These are phyloP conservation scores for Sporothrix curviconia DNA, from an alignment of 2,329 filamentous ascomycete species.

Conservation along the genomic window DNA sequence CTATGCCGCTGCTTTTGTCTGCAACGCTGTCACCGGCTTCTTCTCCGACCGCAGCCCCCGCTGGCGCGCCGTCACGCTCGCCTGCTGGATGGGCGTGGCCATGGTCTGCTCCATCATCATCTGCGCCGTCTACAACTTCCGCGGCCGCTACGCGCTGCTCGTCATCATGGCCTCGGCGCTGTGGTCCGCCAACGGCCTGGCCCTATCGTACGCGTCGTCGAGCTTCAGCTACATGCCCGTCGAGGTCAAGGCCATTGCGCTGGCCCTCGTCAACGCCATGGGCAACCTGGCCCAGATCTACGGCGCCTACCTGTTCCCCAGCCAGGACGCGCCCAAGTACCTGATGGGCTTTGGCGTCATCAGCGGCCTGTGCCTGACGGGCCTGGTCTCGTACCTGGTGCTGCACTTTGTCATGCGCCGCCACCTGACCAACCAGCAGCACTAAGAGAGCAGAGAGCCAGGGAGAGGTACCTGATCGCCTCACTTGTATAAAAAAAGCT, in stretches of 20 bases:
- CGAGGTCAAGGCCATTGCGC: conserved; percentile 57
- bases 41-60: neutral
- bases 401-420: conserved; percentile 2
- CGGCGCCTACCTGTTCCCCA: conserved; percentile 33
- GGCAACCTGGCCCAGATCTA: conserved; percentile 52
- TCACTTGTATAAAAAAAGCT: no score
- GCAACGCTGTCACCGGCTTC: neutral
- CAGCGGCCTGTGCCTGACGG: conserved; percentile 19
- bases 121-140: conserved; percentile 43
- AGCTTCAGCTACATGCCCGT: conserved; percentile 89
- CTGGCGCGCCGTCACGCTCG: conserved; percentile 73
- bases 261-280: conserved; percentile 24
- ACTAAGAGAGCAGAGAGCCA: no score
- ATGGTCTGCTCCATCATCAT: conserved; percentile 96
- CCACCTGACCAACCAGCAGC: no score
- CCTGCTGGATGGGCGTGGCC: conserved; percentile 91
- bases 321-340: conserved; percentile 15
- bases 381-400: conserved; percentile 13
- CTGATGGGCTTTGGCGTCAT: conserved; percentile 21
- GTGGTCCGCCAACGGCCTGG: conserved; percentile 80
- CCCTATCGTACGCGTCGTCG: conserved; percentile 91
- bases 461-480: no score
- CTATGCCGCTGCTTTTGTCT: neutral
- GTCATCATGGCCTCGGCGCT: conserved; percentile 78
- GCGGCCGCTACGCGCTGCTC: conserved; percentile 46